Base-by-base conservation (phyloP, 2,329 filamentous ascomycete genomes). In the Ampelomyces quisqualis region DNA sequence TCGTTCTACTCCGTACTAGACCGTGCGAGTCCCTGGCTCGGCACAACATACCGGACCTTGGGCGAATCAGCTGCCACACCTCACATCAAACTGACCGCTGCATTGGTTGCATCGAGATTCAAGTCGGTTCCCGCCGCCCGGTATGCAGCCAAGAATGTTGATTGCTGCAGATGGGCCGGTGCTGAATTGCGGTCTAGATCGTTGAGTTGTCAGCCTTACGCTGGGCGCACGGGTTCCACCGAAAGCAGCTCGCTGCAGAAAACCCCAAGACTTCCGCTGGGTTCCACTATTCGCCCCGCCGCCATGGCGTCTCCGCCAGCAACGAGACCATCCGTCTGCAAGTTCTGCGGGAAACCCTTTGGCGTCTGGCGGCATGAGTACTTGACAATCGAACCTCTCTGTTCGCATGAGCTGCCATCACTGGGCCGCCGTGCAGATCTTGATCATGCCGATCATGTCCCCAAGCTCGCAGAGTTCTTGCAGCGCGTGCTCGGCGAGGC, bases 381-480 rank as follows among this genome's bases (percentile, higher is more conserved):
- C 17, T 31, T 53, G 8, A 31, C 42, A 26, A 27, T 53, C 3
- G 18, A 42, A 2, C 45, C 44, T 13, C 34, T 55, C 15, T 40
- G 36, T 18, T 31, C 50, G n/a, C 29, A 43, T 15, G 39, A 58
- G 17, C 41, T 61, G 18, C 57, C 59, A 19, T 45, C 33, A 31
- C 56, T n/a, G n/a, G n/a, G n/a, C n/a, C n/a, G n/a, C n/a, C n/a
- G 60, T 40, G 33, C 41, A 8, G 46, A 51, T 11, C 42, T 55
- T n/a, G 17, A 34, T 10, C 15, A 23, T 9, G 20, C 7, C 14
- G 22, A 19, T 7, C 21, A 18, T 27, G 28, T 5, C 31, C 31
- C 9, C 23, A 45, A 37, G 7, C 32, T 59, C 19, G 37, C 31
- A 15, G 28, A 43, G 10, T 60, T 60, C 28, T 40, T 59, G 15